Evolutionary conservation across 2,329 filamentous ascomycete genomes (phyloP).

Genomic region (Furcasterigmium sp.): DNA sequence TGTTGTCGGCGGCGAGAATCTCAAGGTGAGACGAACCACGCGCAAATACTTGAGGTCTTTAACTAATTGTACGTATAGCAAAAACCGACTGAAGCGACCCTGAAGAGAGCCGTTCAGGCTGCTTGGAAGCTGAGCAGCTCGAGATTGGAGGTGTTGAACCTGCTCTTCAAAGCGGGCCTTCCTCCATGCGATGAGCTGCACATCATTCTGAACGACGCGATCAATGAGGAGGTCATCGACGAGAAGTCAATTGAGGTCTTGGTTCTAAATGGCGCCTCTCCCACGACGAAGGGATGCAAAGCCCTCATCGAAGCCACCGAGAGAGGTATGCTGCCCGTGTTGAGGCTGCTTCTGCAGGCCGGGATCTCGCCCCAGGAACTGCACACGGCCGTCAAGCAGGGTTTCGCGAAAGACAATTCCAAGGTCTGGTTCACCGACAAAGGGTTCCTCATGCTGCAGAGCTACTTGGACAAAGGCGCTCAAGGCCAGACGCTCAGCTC

Average conservation of each 20-base stretch:
- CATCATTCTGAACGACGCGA: slow-evolving; percentile 41
- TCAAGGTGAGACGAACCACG: slow-evolving; percentile 27
- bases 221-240: slow-evolving; percentile 41
- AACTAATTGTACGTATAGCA: slow-evolving; percentile 24
- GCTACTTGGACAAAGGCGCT: slow-evolving; percentile 45
- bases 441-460: slow-evolving; percentile 39
- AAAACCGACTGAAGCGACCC: slow-evolving; percentile 39
- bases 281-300: slow-evolving; percentile 45
- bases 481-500: slow-evolving; percentile 37
- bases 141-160: slow-evolving; percentile 40
- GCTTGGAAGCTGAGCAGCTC: slow-evolving; percentile 46
- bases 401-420: slow-evolving; percentile 35
- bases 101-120: slow-evolving; percentile 47
- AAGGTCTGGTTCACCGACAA: slow-evolving; percentile 39
- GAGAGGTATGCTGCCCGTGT: slow-evolving; percentile 27
- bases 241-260: slow-evolving; percentile 9
- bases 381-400: slow-evolving; percentile 36
- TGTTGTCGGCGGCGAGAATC: slow-evolving; percentile 31
- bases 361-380: slow-evolving; percentile 37
- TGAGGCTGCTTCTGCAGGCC: slow-evolving; percentile 35
- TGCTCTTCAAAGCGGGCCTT: slow-evolving; percentile 47
- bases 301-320: slow-evolving; percentile 44
- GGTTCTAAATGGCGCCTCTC: slow-evolving; percentile 42
- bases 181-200: slow-evolving; percentile 43
- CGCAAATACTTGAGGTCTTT: background rate